These are phyloP conservation scores for Aspergillus mulundensis DNA, from an alignment of 495 filamentous ascomycete species.

Conservation along the genomic window DNA sequence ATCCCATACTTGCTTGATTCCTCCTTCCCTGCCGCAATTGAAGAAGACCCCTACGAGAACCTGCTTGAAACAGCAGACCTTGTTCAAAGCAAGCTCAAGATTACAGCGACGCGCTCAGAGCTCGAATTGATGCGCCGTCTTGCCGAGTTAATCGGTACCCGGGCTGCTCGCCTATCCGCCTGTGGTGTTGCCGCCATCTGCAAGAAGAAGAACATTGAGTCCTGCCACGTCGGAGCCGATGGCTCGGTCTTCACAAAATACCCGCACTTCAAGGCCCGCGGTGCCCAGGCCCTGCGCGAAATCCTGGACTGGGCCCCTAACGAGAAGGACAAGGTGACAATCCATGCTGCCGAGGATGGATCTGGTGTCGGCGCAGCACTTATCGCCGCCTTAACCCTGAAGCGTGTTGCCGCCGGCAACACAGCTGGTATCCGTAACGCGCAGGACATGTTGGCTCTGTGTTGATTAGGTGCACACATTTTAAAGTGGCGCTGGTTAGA, in stretches of 20 bases:
- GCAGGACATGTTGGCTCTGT: slow-evolving; percentile 45
- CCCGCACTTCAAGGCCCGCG: slow-evolving; percentile 90
- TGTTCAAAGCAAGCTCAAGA: slow-evolving; percentile 67
- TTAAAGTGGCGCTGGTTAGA: not conserved
- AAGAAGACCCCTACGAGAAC: slow-evolving; percentile 94
- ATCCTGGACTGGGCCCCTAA: slow-evolving; percentile 84
- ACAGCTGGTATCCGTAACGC: slow-evolving; percentile 72
- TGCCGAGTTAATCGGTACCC: slow-evolving; percentile 90
- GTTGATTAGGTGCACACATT: slow-evolving; percentile 16
- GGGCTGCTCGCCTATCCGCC: slow-evolving; percentile 85
- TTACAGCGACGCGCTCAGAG: slow-evolving; percentile 66
- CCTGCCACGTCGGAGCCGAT: slow-evolving; percentile 92
- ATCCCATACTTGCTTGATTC: slow-evolving; percentile 85
- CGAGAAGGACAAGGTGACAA: slow-evolving; percentile 78
- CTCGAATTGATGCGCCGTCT: slow-evolving; percentile 82
- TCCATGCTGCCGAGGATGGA: slow-evolving; percentile 88
- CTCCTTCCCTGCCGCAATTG: slow-evolving; percentile 92
- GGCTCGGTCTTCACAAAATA: slow-evolving; percentile 98
- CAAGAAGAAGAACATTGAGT: slow-evolving; percentile 84
- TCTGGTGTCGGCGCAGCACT: slow-evolving; percentile 93
- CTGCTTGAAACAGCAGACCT: slow-evolving; percentile 77
- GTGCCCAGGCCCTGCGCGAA: slow-evolving; percentile 83
- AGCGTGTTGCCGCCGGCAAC: slow-evolving; percentile 76
- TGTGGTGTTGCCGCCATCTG: slow-evolving; percentile 94
- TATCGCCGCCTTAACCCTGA: slow-evolving; percentile 89